Base-by-base conservation (phyloP, 2,329 filamentous ascomycete genomes). In the Ophiostoma sp. region DNA sequence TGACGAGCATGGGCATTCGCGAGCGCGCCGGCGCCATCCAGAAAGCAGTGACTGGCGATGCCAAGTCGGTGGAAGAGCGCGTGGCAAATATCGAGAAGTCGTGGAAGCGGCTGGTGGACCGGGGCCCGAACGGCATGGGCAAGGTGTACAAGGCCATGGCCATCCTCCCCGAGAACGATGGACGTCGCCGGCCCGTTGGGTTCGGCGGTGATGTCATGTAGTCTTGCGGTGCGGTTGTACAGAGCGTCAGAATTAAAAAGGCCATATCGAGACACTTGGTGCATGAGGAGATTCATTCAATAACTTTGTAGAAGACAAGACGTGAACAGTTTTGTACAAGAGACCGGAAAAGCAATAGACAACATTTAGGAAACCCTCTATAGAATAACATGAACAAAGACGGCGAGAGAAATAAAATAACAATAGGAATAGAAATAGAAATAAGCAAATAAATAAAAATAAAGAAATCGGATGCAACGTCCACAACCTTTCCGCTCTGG, bases 141-240 rank as follows among this genome's bases (percentile, higher is more conserved):
- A 94, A 90, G 81, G 82, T 97, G 31, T 99, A 99, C 79, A 97
- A 98, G 81, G 94, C 88, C 33, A 85, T 99, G 84, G 92, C 94
- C 15, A 92, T 99, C 75, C 77, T 98, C 76, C 95, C 95, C 0
- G 90, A 94, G 79, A 92, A 91, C 73, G 85, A 84, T 48, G 89
- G 90, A 1, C 84, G 82, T 72, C 87, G 93, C 75, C 85, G 89
- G 71, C 94, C 94, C 1, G 93, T 97, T 69, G 95, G 95, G 0
- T 98, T 99, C 81, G 95, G 95, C 0, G 95, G 94, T 0, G 88
- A 88, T 76, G 80, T 88, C 8, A 74, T 72, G n/a, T 68, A 73
- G 17, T 15, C 7, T 48, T 31, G 27, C 1, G 44, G 2, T n/a
- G 15, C n/a, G 44, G 27, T 31, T 48, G 20, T 48, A 48, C n/a